phyloP scores from a whole-genome alignment of 768 basidiomycete species.

The Hysterangium stoloniferum region DNA sequence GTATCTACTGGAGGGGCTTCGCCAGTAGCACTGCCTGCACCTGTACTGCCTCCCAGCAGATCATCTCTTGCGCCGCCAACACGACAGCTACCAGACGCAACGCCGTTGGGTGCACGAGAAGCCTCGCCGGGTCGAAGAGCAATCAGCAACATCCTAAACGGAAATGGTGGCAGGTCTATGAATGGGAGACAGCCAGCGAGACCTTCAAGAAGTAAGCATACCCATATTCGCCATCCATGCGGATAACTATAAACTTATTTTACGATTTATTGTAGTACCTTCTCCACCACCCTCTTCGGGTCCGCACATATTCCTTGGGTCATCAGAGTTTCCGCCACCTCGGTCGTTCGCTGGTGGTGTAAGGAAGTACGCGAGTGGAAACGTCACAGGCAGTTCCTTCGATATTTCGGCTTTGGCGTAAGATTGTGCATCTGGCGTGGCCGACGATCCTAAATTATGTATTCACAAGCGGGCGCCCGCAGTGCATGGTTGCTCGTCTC shows the following conservation, averaged over 20 bases:
- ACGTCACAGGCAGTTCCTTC: conserved; percentile 64
- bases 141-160: conserved; percentile 11
- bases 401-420: conserved; percentile 29
- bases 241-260: not conserved
- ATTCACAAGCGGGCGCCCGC: too few relatives aligned
- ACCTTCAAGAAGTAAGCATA: conserved; percentile 19
- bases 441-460: not conserved
- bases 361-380: conserved; percentile 59
- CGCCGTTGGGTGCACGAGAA: conserved; percentile 1
- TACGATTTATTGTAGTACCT: conserved; percentile 31
- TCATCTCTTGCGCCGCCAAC: conserved; percentile 19
- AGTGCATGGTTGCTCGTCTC: too few relatives aligned
- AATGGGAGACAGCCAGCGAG: not conserved
- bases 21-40: conserved; percentile 25
- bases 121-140: conserved; percentile 15
- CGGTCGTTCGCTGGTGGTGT: conserved; percentile 44
- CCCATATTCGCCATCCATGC: too few relatives aligned
- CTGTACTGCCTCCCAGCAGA: conserved; percentile 13
- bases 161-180: conserved; percentile 1
- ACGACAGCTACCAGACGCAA: conserved; percentile 20
- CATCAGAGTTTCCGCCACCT: conserved; percentile 69
- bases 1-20: conserved; percentile 37
- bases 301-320: conserved; percentile 63
- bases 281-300: conserved; percentile 58
- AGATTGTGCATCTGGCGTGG: not conserved